A percentile compares a stretch with the other conserved stretches of the same genome.
Conservation (phyloP, 352 stramenopile genomes). For the Phytopythium cucurbitacearum region DNA sequence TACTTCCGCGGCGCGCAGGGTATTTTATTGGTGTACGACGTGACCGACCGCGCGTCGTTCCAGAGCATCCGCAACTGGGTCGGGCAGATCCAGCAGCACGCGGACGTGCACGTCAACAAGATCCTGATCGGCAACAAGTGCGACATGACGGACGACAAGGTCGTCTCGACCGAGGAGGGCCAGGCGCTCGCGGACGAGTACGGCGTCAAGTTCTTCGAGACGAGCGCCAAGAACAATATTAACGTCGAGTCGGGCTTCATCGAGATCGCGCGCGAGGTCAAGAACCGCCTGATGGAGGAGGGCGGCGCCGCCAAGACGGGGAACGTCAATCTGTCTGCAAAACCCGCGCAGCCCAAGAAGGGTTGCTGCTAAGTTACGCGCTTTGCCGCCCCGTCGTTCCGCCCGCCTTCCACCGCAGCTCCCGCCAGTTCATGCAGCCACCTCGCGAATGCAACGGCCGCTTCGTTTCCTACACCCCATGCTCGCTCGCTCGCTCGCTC, state of each 20-base stretch:
- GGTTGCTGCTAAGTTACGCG: constrained; percentile 71
- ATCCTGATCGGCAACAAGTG: constrained; percentile 99
- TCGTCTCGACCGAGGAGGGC: constrained; percentile 93
- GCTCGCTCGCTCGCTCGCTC: too few species aligned
- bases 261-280: constrained; percentile 86
- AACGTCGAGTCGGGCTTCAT: constrained; percentile 92
- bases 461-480: too few species aligned
- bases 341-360: constrained; percentile 74
- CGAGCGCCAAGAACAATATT: constrained; percentile 94
- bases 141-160: constrained; percentile 97
- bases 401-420: too few species aligned
- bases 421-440: too few species aligned
- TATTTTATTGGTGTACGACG: constrained; percentile 98
- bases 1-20: constrained; percentile 99
- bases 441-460: too few species aligned
- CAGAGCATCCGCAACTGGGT: constrained; percentile 98
- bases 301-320: constrained; percentile 85
- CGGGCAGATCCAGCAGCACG: constrained; percentile 96
- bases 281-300: constrained; percentile 88
- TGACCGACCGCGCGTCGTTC: constrained; percentile 96
- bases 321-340: constrained; percentile 75
- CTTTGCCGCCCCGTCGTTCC: constrained; percentile 7
- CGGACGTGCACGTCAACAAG: constrained; percentile 99
- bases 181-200: constrained; percentile 93
- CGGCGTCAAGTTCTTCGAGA: constrained; percentile 95